phyloP scores from a whole-genome alignment of 1,139 yeast species.

The Lodderomyces pseudojiufengensis region DNA sequence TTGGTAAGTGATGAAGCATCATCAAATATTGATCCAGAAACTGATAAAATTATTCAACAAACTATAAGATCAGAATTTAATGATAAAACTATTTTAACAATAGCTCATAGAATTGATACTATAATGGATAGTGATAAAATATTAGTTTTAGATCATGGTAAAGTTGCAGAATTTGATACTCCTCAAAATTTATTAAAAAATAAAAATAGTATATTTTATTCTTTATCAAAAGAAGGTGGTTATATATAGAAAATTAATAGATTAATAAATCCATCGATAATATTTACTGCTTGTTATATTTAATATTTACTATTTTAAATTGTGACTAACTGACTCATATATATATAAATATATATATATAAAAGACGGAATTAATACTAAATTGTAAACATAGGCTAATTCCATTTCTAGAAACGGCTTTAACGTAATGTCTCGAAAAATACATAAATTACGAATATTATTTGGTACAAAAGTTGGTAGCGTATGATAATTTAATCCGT shows the following conservation, averaged over 20 bases:
- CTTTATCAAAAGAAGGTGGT: slow-evolving; percentile 29
- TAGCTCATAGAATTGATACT: slow-evolving; percentile 82
- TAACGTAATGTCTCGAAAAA: no score
- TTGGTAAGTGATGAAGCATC: slow-evolving; percentile 82
- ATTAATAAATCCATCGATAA: no score
- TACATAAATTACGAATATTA: no score
- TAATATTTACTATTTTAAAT: no score
- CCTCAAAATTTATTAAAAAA: slow-evolving; percentile 44
- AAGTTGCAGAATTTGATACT: slow-evolving; percentile 65
- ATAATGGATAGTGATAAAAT: slow-evolving; percentile 76
- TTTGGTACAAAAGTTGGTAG: no score
- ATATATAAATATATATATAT: no score
- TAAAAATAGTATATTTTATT: slow-evolving; percentile 23
- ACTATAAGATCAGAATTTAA: slow-evolving; percentile 64
- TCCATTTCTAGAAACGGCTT: no score
- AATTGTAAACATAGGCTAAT: no score
- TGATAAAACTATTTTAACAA: slow-evolving; percentile 69
- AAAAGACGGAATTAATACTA: no score
- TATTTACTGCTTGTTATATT: no score
- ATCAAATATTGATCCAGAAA: slow-evolving; percentile 79
- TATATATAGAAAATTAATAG: slow-evolving; percentile 3
- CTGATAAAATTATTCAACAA: slow-evolving; percentile 71
- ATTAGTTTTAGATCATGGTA: slow-evolving; percentile 65
- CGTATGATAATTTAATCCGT: no score
- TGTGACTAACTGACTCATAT: no score